Evolutionary conservation across 1,284 basidiomycete species (phyloP), one percentile per base, ranked within the genome.

Genomic region (Marasmius oreades): DNA sequence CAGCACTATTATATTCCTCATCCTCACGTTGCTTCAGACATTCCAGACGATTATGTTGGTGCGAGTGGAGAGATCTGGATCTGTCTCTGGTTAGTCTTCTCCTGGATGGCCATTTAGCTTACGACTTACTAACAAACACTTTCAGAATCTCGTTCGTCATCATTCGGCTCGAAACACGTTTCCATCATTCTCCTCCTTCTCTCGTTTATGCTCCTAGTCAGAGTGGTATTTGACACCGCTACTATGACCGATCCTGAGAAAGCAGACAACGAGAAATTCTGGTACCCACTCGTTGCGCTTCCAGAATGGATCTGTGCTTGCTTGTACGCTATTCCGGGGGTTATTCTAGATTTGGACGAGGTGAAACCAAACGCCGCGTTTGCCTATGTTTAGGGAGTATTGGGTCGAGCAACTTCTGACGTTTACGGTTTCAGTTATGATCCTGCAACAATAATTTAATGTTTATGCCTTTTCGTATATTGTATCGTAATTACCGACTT

Each of bases 251-350:
- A 71, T 51, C 2, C 42, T 3, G 16, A 61, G 0, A 68, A 62
- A 55, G 70, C 73, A 59, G 68, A 72, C 39, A 65, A 75, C 24
- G 78, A 81, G 59, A 62, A 67, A 24, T 67, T 71, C 44, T 81
- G 76, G 75, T 81, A 79, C 56, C 77, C 78, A 1, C 67, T 81
- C 7, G 63, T 75, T 2, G 77, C 76, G 1, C 51, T 76, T 10
- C 69, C 77, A 1, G 79, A 81, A 63, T 55, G 77, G 20, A 56
- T 78, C 24, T 76, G 73, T 0, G 76, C 75, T 0, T 24, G 72
- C 4, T 62, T 79, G 45, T 78, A 76, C 50, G 56, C 70, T 12
- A 63, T 68, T 2, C 77, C 77, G 1, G 77, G 76, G 0, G 67
- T 80, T 10, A 70, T 80, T 0, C 79, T 77, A 20, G 64, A 68